phyloP scores from a whole-genome alignment of 2,329 filamentous ascomycete genomes.

The Fusarium brachygibbosum region DNA sequence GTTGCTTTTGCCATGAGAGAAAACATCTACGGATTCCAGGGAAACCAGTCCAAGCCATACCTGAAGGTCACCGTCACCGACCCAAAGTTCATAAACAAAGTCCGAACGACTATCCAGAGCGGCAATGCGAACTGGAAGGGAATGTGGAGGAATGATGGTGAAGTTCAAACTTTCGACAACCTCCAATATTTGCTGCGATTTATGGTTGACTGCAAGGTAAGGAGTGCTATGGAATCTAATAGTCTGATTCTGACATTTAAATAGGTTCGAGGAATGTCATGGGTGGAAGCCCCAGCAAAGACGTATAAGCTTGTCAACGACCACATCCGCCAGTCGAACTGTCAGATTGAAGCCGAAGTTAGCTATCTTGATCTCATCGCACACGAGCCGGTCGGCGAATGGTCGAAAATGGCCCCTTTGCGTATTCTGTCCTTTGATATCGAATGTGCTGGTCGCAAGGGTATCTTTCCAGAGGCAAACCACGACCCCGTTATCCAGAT shows the following conservation, averaged over 20 bases:
- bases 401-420: slow-evolving; percentile 97
- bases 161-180: slow-evolving; percentile 92
- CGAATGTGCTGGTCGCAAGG: slow-evolving; percentile 96
- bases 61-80: slow-evolving; percentile 94
- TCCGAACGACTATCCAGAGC: slow-evolving; percentile 81
- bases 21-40: slow-evolving; percentile 94
- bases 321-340: slow-evolving; percentile 84
- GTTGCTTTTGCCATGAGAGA: slow-evolving; percentile 87
- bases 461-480: slow-evolving; percentile 94
- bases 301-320: slow-evolving; percentile 79
- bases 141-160: slow-evolving; percentile 80
- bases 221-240: slow-evolving; percentile 23
- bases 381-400: slow-evolving; percentile 90
- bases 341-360: slow-evolving; percentile 93
- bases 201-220: slow-evolving; percentile 94
- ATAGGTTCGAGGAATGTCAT: slow-evolving; percentile 93
- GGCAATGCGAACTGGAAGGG: slow-evolving; percentile 89
- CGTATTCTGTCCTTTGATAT: slow-evolving; percentile 97
- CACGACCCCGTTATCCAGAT: slow-evolving; percentile 97
- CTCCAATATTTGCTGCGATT: slow-evolving; percentile 96
- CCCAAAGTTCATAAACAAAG: slow-evolving; percentile 82
- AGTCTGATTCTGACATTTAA: slow-evolving; percentile 35
- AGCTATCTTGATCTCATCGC: slow-evolving; percentile 87
- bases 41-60: slow-evolving; percentile 91
- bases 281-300: slow-evolving; percentile 86